phyloP scores from a whole-genome alignment of 371 early-diverging fungal species.

The Thermomucor indicae-seudaticae region DNA sequence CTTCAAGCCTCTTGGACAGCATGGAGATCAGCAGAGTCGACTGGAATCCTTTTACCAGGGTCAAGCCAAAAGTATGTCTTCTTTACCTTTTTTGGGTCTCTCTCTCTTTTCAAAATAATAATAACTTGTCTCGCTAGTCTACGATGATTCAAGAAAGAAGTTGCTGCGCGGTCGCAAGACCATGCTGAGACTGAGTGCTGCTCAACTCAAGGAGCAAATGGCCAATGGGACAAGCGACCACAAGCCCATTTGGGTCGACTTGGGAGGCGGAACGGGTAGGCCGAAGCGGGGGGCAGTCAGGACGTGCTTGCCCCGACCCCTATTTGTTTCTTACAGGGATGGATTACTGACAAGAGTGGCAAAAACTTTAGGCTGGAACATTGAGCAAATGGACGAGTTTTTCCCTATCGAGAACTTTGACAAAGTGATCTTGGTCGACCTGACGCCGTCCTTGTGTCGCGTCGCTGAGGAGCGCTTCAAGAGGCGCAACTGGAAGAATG shows the following conservation, averaged over 20 bases:
- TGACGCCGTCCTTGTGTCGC: constrained; percentile 78
- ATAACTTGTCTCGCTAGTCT: constrained; percentile 30
- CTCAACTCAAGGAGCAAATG: constrained; percentile 61
- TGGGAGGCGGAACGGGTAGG: constrained; percentile 84
- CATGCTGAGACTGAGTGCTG: constrained; percentile 78
- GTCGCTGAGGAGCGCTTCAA: constrained; percentile 76
- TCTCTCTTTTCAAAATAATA: not conserved
- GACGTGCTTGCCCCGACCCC: not conserved
- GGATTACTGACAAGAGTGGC: too few relatives aligned
- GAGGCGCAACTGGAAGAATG: constrained; percentile 75
- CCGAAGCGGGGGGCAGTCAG: not conserved
- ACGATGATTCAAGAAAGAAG: constrained; percentile 58
- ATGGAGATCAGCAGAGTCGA: constrained; percentile 58
- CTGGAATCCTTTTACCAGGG: constrained; percentile 75
- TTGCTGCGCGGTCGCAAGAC: constrained; percentile 75
- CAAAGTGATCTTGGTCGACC: constrained; percentile 77
- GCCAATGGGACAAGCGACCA: constrained; percentile 17
- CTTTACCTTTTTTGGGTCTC: not conserved
- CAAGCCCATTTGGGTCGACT: constrained; percentile 74
- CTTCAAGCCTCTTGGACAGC: constrained; percentile 68
- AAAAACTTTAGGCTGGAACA: constrained; percentile 81
- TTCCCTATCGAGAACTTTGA: constrained; percentile 76
- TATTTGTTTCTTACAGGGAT: not conserved
- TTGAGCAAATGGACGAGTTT: constrained; percentile 75
- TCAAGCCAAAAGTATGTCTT: constrained; percentile 59